A percentile compares a stretch with the other conserved stretches of the same genome.
These are phyloP conservation scores for Lactuca sativa DNA, from an alignment of 129 eudicot genomes.

Conservation along the genomic window DNA sequence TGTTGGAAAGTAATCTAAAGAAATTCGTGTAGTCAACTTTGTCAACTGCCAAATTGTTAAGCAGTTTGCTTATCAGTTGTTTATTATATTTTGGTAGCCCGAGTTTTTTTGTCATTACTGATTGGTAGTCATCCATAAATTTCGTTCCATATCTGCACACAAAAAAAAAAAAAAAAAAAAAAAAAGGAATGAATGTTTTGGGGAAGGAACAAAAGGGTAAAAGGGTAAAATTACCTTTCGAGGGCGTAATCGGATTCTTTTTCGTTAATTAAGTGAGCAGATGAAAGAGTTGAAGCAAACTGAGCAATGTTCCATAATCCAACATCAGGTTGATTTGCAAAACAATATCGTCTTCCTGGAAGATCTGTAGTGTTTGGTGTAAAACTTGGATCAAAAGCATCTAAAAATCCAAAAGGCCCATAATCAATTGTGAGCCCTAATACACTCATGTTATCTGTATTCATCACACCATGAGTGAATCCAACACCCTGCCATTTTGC, in stretches of 20 bases:
- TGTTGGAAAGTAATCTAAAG: conserved; percentile 80
- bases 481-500: conserved; percentile 99
- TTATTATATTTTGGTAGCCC: conserved; percentile 87
- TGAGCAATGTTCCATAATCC: conserved; percentile 97
- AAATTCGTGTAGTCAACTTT: conserved; percentile 99
- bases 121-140: conserved; percentile 96
- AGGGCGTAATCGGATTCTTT: conserved; percentile 84
- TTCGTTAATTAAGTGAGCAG: conserved; percentile 67
- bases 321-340: conserved; percentile 99
- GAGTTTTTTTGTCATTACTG: conserved; percentile 85
- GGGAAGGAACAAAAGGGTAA: conserved; percentile 9
- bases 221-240: conserved; percentile 63
- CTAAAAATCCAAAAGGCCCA: conserved; percentile 99
- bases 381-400: conserved; percentile 97
- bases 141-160: conserved; percentile 80
- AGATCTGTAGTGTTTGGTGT: conserved; percentile 99
- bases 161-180: conserved; percentile 1
- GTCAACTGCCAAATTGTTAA: conserved; percentile 96
- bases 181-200: neutral
- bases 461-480: conserved; percentile 96
- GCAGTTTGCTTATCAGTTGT: conserved; percentile 77
- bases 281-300: conserved; percentile 71
- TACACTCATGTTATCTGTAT: conserved; percentile 98
- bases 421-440: conserved; percentile 96
- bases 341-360: conserved; percentile 96